Percentiles rank a stretch among this genome's conserved stretches.
These are phyloP conservation scores for Helichrysum umbraculigerum DNA, from an alignment of 129 eudicot genomes.

Conservation along the genomic window DNA sequence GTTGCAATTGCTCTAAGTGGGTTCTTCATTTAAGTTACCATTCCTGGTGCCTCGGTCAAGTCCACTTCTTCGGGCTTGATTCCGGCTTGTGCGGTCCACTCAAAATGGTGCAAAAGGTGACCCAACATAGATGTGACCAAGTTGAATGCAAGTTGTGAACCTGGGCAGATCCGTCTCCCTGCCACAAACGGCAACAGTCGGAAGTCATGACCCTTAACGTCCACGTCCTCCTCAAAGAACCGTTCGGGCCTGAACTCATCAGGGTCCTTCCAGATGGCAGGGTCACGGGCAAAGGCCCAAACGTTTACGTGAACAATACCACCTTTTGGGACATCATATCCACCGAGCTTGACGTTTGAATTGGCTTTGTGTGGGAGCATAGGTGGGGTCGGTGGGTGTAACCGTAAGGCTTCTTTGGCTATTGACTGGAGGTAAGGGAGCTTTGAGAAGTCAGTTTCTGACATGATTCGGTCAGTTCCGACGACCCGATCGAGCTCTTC, in stretches of 20 bases:
- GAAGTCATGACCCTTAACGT: conserved; percentile 78
- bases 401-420: conserved; percentile 72
- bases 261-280: conserved; percentile 71
- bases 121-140: conserved; percentile 42
- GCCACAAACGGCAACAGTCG: conserved; percentile 84
- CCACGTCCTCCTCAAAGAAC: conserved; percentile 78
- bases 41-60: conserved; percentile 72
- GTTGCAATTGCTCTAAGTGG: conserved; percentile 68
- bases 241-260: conserved; percentile 81
- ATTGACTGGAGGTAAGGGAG: conserved; percentile 87
- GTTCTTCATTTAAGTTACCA: conserved; percentile 68
- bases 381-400: conserved; percentile 88
- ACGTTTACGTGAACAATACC: conserved; percentile 73
- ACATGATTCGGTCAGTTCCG: conserved; percentile 69
- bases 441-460: conserved; percentile 72
- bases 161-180: conserved; percentile 84
- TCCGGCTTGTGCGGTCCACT: conserved; percentile 70
- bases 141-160: conserved; percentile 72
- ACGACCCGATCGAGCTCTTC: conserved; percentile 89
- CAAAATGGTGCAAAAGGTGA: conserved; percentile 72
- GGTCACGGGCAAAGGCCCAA: conserved; percentile 90
- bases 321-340: conserved; percentile 84
- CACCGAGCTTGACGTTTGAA: conserved; percentile 69
- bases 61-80: conserved; percentile 74
- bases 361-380: conserved; percentile 94